Base-by-base conservation (phyloP, 306 rosid genomes). In the Rosa chinensis region DNA sequence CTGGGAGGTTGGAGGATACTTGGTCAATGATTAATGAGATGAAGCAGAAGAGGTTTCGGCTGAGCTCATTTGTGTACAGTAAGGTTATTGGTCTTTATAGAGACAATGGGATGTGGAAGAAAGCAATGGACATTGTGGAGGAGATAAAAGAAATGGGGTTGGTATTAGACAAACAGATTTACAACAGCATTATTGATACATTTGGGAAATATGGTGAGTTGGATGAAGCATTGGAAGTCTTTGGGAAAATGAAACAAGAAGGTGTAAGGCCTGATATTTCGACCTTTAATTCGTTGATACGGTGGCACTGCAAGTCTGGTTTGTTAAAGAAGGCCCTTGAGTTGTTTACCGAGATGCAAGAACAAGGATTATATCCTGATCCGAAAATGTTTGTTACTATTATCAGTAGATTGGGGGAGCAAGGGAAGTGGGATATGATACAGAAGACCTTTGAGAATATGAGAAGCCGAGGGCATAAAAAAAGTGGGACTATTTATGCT, bases 71-170 rank as follows among this genome's bases (percentile, higher is more conserved):
- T 77, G 83, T 87, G 78, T 90, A 90, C 73, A 76, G 92, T 77
- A 89, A 89, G 82, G 84, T 92, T 66, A 89, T 90, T 77, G 87
- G 85, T 80, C 79, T 92, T 78, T 90, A 89, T 74, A 87, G 91
- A 81, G 92, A 90, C 75, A 89, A 92, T 75, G 97, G 97, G 74
- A 90, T 92, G 97, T 90, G 94, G 97, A 92, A 70, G 90, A 92
- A 92, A 78, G 97, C 97, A 17, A 76, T 87, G 79, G 92, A 88
- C 68, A 50, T 89, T 82, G 75, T 92, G 45, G 88, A 83, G 63
- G 93, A 90, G 87, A 85, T 92, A 23, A 80, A 84, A 76, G 89
- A 83, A 52, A 85, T 82, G 86, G 90, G 92, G 25, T 58, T 92
- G 77, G 61, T 74, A 58, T 44, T 90, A 64, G 94, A 90, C 76